Base-by-base conservation (phyloP, 2,329 filamentous ascomycete species). In the Colletotrichum tanaceti region DNA sequence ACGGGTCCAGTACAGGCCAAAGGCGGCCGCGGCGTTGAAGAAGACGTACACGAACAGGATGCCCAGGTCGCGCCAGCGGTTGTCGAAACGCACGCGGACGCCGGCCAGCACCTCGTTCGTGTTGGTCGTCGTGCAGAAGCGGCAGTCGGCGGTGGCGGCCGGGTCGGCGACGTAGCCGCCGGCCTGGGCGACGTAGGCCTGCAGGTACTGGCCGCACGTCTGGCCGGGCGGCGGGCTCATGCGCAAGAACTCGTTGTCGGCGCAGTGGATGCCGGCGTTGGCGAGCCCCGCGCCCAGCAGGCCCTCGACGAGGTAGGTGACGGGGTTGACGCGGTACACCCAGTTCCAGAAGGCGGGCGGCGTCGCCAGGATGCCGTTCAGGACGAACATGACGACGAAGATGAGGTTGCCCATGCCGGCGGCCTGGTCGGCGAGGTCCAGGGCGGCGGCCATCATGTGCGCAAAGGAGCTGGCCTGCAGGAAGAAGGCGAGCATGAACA, bases 271-370 rank as follows among this genome's bases (percentile, higher is more conserved):
- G 0, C 74, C 49, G 0, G 86, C 86, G 71, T 89, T 87, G 11
- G 89, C 89, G 32, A 95, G 79, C 0, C 86, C 89, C 2, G 86
- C 86, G 0, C 87, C 84, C 5, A 93, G 77, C 75, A 95, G 85
- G 0, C 88, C 90, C 49, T 86, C 84, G 41, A 93, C 86, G 2
- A 93, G 81, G 75, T 95, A 95, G 0, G 91, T 92, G 75, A 94
- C 89, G 0, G 92, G 91, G 0, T 88, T 91, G 58, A 91, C 80
- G 44, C 90, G 86, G 76, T 93, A 93, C 87, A 93, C 90, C 82
- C 91, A 92, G 72, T 89, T 87, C 92, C 92, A 94, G 82, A 93
- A 93, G 3, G 86, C 82, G 0, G 92, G 91, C n/a, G 90, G 90
- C 4, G 82, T 80, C n/a, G 89, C 89, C 68, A 96, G 85, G 55